These are phyloP conservation scores for Neurospora sp. DNA, from an alignment of 2,329 filamentous ascomycete species.

Conservation along the genomic window DNA sequence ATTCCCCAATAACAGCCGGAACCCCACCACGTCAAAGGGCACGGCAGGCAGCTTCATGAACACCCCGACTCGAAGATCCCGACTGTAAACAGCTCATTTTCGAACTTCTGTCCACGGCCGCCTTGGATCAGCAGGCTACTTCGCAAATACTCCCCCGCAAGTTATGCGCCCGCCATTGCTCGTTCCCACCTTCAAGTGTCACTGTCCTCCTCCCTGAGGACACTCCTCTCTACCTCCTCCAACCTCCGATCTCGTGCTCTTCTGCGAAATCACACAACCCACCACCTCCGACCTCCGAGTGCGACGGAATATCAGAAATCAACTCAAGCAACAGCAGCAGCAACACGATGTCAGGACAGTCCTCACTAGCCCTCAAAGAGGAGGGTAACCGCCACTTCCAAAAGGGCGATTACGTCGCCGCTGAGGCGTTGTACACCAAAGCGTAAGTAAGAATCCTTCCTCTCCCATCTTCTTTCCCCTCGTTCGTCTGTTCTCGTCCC, in stretches of 20 bases:
- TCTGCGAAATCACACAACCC: background rate
- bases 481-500: background rate
- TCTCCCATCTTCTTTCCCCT: background rate
- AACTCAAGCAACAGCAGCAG: background rate
- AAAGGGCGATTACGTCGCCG: conserved; percentile 51
- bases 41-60: background rate
- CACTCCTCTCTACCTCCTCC: background rate
- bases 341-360: background rate
- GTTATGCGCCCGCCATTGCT: background rate
- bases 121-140: background rate
- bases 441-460: conserved; percentile 37
- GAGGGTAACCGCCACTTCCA: conserved; percentile 58
- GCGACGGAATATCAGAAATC: background rate
- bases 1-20: background rate
- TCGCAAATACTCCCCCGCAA: background rate
- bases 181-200: background rate
- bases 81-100: background rate
- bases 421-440: conserved; percentile 62
- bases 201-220: background rate
- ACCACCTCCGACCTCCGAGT: background rate
- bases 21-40: background rate
- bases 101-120: background rate
- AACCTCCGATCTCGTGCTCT: background rate
- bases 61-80: background rate
- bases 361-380: conserved; percentile 32